Percentiles rank a stretch among this genome's conserved stretches.
Evolutionary conservation across 75 land plant genomes (phyloP).

Genomic region (Azolla pinnata): DNA sequence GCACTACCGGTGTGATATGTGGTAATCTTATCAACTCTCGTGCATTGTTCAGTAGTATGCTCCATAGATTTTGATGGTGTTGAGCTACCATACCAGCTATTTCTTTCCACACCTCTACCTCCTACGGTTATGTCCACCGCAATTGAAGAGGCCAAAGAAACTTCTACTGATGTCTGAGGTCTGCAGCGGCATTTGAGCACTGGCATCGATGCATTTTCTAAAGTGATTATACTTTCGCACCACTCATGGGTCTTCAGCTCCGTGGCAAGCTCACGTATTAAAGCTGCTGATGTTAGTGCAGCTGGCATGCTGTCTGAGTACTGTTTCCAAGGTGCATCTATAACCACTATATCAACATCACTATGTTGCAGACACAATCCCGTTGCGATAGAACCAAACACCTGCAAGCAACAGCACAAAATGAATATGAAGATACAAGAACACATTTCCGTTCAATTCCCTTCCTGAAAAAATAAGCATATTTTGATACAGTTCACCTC

Average conservation of each 20-base stretch:
- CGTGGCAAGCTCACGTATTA: conserved; percentile 26
- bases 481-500: conserved; percentile 24
- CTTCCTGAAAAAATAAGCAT: too few relatives aligned
- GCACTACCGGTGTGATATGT: too few relatives aligned
- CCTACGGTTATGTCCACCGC: conserved; percentile 37
- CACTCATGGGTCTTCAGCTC: conserved; percentile 20
- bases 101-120: too few relatives aligned
- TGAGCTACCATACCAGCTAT: too few relatives aligned
- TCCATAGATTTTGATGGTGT: too few relatives aligned
- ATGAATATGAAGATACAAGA: too few relatives aligned
- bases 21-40: too few relatives aligned
- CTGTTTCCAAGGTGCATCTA: conserved; percentile 16
- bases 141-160: conserved; percentile 12
- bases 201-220: conserved; percentile 34
- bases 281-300: conserved; percentile 8
- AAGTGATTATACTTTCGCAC: conserved; percentile 27
- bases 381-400: conserved; percentile 40
- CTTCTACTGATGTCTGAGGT: conserved; percentile 5
- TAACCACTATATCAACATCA: conserved; percentile 38
- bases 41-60: too few relatives aligned
- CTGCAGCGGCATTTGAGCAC: conserved; percentile 32
- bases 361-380: conserved; percentile 41
- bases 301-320: conserved; percentile 9
- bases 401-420: conserved; percentile 27
- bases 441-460: too few relatives aligned